Evolutionary conservation across 2,329 filamentous ascomycete species (phyloP).

Genomic region (Ophioceras dolichostomum): DNA sequence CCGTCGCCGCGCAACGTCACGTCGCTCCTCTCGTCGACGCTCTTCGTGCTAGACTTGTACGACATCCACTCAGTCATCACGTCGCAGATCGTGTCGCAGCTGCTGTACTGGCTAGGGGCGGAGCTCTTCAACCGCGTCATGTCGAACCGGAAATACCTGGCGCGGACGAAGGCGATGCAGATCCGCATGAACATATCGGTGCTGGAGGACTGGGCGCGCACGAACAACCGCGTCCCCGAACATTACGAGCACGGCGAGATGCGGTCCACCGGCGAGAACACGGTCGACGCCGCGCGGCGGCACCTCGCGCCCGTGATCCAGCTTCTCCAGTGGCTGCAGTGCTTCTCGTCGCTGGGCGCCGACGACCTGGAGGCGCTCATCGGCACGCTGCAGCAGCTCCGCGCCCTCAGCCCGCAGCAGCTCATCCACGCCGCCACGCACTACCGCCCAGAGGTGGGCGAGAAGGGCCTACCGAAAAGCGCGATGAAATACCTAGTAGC

Average conservation of each 20-base stretch:
- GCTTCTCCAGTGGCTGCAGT: conserved; percentile 92
- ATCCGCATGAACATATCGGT: conserved; percentile 97
- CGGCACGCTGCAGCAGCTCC: conserved; percentile 80
- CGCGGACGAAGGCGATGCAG: conserved; percentile 97
- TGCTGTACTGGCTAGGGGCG: conserved; percentile 91
- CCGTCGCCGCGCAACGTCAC: conserved; percentile 91
- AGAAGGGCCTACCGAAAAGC: conserved; percentile 80
- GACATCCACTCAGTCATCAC: conserved; percentile 97
- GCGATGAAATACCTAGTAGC: conserved; percentile 76
- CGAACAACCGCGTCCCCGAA: conserved; percentile 87
- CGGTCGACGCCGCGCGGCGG: conserved; percentile 68
- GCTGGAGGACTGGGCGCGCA: conserved; percentile 88
- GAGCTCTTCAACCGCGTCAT: conserved; percentile 98
- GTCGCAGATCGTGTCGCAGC: conserved; percentile 79
- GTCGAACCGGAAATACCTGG: conserved; percentile 88
- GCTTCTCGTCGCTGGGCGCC: conserved; percentile 77
- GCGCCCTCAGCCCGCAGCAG: conserved; percentile 73
- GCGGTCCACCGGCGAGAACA: conserved; percentile 73
- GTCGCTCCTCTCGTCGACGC: conserved; percentile 83
- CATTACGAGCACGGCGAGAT: conserved; percentile 92
- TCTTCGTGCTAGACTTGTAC: conserved; percentile 97
- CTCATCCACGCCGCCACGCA: conserved; percentile 85
- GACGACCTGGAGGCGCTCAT: conserved; percentile 85
- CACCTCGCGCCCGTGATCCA: conserved; percentile 89
- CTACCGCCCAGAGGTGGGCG: conserved; percentile 88